Evolutionary conservation across 345 rosid species (phyloP).

Genomic region (Eucalyptus marginata): DNA sequence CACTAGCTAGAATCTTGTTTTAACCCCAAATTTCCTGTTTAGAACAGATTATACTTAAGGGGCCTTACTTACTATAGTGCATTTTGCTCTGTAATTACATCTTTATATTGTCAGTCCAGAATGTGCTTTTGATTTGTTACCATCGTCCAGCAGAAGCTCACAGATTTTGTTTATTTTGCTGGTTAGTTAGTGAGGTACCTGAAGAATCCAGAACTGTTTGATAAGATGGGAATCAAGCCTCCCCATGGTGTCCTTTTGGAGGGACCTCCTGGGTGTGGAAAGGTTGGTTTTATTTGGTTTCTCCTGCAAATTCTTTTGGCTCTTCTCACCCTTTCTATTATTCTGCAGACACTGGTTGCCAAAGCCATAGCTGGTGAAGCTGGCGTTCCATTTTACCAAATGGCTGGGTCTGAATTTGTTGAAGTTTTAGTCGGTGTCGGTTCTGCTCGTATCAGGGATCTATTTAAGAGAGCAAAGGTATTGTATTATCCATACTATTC

Average conservation of each 20-base stretch:
- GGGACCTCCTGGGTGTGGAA: slow-evolving; percentile 97
- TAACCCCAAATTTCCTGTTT: not conserved
- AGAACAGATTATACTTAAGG: not conserved
- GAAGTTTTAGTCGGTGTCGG: slow-evolving; percentile 98
- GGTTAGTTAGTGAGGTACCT: slow-evolving; percentile 78
- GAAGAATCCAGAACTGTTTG: slow-evolving; percentile 93
- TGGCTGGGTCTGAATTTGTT: slow-evolving; percentile 97
- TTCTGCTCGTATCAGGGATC: slow-evolving; percentile 94
- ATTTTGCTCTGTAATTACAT: not conserved
- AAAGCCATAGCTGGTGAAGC: slow-evolving; percentile 99
- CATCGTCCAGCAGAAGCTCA: not conserved
- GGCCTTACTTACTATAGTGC: not conserved
- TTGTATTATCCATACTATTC: not conserved
- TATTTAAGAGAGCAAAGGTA: slow-evolving; percentile 95
- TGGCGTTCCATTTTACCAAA: slow-evolving; percentile 94
- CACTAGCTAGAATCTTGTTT: not conserved
- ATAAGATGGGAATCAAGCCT: slow-evolving; percentile 90
- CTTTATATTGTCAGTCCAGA: not conserved
- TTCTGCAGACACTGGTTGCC: slow-evolving; percentile 76
- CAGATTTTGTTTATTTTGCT: not conserved
- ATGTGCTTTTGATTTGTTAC: not conserved
- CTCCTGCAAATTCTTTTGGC: not conserved
- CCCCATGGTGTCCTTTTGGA: slow-evolving; percentile 97
- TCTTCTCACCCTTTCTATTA: not conserved
- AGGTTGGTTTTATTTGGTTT: slow-evolving; percentile 33